Percentiles rank a stretch among this genome's conserved stretches.
Evolutionary conservation across 306 rosid species (phyloP).

Genomic region (Casuarina cunninghamiana): DNA sequence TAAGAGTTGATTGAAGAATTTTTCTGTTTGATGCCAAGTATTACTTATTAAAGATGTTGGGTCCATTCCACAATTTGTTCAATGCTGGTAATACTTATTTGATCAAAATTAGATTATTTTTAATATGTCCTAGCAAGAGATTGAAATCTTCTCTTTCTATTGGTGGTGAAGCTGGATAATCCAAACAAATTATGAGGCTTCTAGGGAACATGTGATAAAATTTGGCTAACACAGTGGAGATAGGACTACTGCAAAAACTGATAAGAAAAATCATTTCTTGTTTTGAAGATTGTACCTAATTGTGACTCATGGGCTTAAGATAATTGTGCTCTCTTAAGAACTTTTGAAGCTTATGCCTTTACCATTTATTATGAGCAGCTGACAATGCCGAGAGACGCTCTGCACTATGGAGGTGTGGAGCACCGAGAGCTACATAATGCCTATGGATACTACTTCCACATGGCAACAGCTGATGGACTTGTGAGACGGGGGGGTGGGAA

Average conservation of each 20-base stretch:
- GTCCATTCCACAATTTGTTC: background rate
- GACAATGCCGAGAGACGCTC: slow-evolving; percentile 94
- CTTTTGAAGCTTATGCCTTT: slow-evolving; percentile 9
- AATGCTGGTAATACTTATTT: too few species aligned
- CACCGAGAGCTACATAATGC: slow-evolving; percentile 92
- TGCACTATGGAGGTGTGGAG: slow-evolving; percentile 75
- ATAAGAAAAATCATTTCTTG: background rate
- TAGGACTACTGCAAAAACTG: background rate
- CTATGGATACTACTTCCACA: slow-evolving; percentile 95
- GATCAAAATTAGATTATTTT: too few species aligned
- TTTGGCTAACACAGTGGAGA: background rate
- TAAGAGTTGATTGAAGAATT: background rate
- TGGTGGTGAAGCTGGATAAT: background rate
- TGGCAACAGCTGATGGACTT: slow-evolving; percentile 90
- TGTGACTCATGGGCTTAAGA: background rate
- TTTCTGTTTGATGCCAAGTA: background rate
- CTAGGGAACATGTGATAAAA: background rate
- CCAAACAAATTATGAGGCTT: background rate
- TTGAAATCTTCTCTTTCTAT: background rate
- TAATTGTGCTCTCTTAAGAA: background rate
- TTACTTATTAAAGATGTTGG: background rate
- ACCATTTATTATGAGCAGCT: slow-evolving; percentile 45
- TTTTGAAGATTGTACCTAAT: background rate
- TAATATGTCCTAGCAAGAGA: background rate
- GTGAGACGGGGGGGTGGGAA: slow-evolving; percentile 81